These are phyloP conservation scores for Crucibulum laeve DNA, from an alignment of 768 basidiomycete genomes.

Conservation along the genomic window DNA sequence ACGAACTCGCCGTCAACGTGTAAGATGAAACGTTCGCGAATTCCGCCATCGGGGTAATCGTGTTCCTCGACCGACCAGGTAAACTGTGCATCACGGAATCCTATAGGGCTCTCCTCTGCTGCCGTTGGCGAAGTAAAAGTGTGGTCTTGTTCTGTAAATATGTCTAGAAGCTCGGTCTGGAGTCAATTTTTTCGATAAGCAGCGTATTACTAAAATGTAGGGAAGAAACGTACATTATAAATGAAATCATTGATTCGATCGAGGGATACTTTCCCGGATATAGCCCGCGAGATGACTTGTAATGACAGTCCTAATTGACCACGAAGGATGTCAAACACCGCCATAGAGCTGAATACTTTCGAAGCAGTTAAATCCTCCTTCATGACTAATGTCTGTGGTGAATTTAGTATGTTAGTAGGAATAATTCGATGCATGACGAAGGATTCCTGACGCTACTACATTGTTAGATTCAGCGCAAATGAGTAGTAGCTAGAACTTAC, in stretches of 20 bases:
- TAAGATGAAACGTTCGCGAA: conserved; percentile 48
- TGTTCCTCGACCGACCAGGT: conserved; percentile 41
- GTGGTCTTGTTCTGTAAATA: background rate
- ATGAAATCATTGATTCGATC: conserved; percentile 43
- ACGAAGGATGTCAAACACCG: conserved; percentile 58
- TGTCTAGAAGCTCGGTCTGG: conserved; percentile 8
- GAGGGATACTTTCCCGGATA: conserved; percentile 52
- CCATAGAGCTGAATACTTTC: conserved; percentile 19
- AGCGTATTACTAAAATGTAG: conserved; percentile 34
- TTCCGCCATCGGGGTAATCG: conserved; percentile 28
- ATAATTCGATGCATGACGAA: background rate
- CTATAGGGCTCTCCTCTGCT: too few relatives aligned
- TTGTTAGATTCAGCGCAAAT: too few relatives aligned
- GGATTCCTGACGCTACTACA: background rate
- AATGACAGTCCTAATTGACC: conserved; percentile 29
- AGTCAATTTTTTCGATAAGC: conserved; percentile 13
- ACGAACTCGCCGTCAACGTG: conserved; percentile 47
- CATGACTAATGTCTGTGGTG: background rate
- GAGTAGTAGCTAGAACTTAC: too few relatives aligned
- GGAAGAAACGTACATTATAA: conserved; percentile 37
- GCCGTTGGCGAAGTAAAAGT: too few relatives aligned
- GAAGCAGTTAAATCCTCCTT: background rate
- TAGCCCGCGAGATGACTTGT: background rate
- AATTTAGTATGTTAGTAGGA: background rate
- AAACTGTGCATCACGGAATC: conserved; percentile 50